A percentile compares a stretch with the other conserved stretches of the same genome.
These are phyloP conservation scores for Fusarium buharicum DNA, from an alignment of 2,329 filamentous ascomycete species.

Conservation along the genomic window DNA sequence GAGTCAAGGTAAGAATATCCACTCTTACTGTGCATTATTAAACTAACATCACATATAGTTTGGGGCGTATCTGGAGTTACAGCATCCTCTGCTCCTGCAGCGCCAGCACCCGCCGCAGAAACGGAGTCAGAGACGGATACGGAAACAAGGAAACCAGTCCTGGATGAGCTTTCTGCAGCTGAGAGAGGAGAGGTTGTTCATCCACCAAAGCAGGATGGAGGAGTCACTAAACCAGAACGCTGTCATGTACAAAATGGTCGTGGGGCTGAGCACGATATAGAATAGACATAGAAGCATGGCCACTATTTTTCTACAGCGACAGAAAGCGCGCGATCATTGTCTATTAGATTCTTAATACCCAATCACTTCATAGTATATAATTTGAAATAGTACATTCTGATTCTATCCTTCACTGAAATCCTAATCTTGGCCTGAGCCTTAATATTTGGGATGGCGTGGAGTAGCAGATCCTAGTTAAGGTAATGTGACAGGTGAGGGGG, in stretches of 20 bases:
- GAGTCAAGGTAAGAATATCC: constrained; percentile 25
- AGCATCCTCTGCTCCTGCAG: constrained; percentile 27
- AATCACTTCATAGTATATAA: too few species aligned
- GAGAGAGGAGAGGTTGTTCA: constrained; percentile 16
- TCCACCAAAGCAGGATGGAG: background rate
- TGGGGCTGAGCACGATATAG: constrained; percentile 1
- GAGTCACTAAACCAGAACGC: constrained; percentile 1
- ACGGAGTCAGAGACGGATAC: background rate
- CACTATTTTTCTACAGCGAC: too few species aligned
- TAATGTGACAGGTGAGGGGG: too few species aligned
- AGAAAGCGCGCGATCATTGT: too few species aligned
- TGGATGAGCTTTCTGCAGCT: constrained; percentile 19
- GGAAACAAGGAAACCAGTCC: background rate
- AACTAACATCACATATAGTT: constrained; percentile 4
- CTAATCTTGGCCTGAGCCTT: too few species aligned
- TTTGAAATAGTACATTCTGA: too few species aligned
- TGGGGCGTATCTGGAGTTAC: constrained; percentile 42
- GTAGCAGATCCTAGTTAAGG: too few species aligned
- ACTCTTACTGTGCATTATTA: rapidly evolving
- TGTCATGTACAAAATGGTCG: constrained; percentile 9
- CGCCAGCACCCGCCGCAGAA: background rate
- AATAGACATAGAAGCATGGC: background rate
- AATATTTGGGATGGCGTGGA: too few species aligned
- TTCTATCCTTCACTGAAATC: too few species aligned
- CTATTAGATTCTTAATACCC: too few species aligned